phyloP scores from a whole-genome alignment of 345 rosid genomes.

The Euphorbia tirucalli region DNA sequence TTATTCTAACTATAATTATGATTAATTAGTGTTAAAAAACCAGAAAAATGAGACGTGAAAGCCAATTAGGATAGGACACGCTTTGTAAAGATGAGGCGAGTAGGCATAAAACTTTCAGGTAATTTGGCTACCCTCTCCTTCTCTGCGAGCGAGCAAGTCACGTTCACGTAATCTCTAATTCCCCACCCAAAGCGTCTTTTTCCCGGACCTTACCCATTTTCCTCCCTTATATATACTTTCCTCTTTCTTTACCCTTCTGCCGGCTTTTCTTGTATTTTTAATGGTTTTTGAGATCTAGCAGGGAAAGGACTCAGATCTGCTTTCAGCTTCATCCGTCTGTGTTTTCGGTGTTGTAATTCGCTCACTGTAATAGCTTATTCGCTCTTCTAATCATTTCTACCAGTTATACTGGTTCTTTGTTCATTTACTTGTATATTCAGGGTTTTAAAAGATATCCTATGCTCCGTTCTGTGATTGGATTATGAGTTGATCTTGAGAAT shows the following conservation, averaged over 20 bases:
- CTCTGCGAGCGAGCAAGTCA: conserved; percentile 8
- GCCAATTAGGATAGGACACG: neutral
- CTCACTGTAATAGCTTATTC: neutral
- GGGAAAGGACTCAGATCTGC: neutral
- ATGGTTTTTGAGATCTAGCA: conserved; percentile 7
- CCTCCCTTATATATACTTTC: neutral
- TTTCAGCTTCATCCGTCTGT: too few species aligned
- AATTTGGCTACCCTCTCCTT: neutral
- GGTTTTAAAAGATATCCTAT: neutral
- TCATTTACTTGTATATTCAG: neutral
- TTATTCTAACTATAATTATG: too few species aligned
- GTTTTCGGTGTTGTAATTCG: neutral
- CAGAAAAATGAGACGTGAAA: neutral
- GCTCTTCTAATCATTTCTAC: neutral
- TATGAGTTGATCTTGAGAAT: conserved; percentile 10
- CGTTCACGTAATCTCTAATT: conserved; percentile 1
- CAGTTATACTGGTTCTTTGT: neutral
- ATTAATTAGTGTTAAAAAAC: too few species aligned
- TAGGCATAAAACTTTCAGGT: neutral
- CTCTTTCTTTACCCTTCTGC: neutral
- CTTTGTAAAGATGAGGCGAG: neutral
- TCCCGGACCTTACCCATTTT: neutral
- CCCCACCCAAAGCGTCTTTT: conserved; percentile 6
- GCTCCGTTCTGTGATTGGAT: neutral
- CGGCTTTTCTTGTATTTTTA: neutral